phyloP scores from a whole-genome alignment of 306 rosid genomes.

The Alnus glutinosa region DNA sequence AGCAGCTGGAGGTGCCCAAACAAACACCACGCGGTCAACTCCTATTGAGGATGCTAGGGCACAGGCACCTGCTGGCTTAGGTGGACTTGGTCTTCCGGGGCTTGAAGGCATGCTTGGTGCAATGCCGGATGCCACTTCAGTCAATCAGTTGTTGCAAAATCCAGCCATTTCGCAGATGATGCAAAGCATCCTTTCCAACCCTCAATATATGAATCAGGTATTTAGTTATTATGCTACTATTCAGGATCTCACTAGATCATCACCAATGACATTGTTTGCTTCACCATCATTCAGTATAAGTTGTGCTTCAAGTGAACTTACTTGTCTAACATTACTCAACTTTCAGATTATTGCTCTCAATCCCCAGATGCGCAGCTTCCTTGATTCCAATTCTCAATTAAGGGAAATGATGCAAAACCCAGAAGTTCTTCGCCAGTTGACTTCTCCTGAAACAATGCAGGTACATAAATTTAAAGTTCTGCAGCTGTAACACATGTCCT shows the following conservation, averaged over 20 bases:
- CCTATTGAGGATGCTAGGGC: constrained; percentile 57
- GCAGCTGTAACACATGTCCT: constrained; percentile 13
- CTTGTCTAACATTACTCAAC: constrained; percentile 25
- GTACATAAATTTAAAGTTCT: constrained; percentile 38
- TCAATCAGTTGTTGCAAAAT: constrained; percentile 78
- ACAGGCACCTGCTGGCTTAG: constrained; percentile 55
- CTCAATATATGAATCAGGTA: constrained; percentile 82
- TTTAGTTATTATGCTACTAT: constrained; percentile 1
- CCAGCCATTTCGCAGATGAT: constrained; percentile 85
- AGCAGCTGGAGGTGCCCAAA: constrained; percentile 63
- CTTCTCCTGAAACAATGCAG: constrained; percentile 91
- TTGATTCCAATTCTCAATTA: constrained; percentile 66
- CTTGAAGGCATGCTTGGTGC: constrained; percentile 61
- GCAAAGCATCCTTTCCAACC: constrained; percentile 84
- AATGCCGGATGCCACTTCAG: constrained; percentile 55
- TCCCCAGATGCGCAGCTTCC: constrained; percentile 65
- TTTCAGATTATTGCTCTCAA: constrained; percentile 64
- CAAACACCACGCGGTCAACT: constrained; percentile 49
- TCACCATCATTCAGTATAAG: neutral
- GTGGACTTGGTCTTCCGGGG: constrained; percentile 66
- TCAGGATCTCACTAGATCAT: neutral
- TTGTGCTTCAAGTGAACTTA: constrained; percentile 26
- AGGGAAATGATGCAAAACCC: constrained; percentile 89
- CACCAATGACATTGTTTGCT: neutral
- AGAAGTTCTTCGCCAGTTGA: constrained; percentile 70